phyloP scores from a whole-genome alignment of 2,329 filamentous ascomycete species.

The Xylariaceae sp. region DNA sequence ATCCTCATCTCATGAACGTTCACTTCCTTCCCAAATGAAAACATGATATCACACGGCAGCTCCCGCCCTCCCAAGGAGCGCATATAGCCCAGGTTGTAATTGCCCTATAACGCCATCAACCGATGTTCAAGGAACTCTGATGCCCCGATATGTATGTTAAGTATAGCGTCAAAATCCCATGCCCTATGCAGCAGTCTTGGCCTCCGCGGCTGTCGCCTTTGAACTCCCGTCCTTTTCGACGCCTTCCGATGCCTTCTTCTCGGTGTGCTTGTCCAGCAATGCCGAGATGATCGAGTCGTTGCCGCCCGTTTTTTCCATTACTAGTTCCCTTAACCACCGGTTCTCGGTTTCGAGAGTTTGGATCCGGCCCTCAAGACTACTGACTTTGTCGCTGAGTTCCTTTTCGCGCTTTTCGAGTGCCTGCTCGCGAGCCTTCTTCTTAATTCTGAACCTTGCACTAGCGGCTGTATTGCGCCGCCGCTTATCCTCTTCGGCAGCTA shows the following conservation, averaged over 20 bases:
- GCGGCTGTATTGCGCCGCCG: conserved; percentile 86
- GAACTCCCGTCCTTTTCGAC: conserved; percentile 25
- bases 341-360: conserved; percentile 62
- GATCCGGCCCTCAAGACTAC: conserved; percentile 71
- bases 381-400: conserved; percentile 81
- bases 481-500: conserved; percentile 87
- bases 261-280: conserved; percentile 54
- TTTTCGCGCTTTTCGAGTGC: conserved; percentile 80
- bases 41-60: not conserved
- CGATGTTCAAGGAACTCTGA: conserved; percentile 1
- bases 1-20: no score
- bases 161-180: not conserved
- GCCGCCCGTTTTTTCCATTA: conserved; percentile 78
- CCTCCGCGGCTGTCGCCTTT: conserved; percentile 11
- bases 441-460: conserved; percentile 85
- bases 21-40: no score
- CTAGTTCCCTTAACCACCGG: conserved; percentile 58
- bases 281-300: conserved; percentile 54
- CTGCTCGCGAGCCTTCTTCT: conserved; percentile 95
- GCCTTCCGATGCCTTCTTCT: conserved; percentile 33
- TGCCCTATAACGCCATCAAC: no score
- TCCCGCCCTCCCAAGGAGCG: not conserved
- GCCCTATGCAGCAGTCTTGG: conserved; percentile 18
- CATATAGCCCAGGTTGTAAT: no score
- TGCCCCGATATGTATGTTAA: conserved; percentile 4